Base-by-base conservation (phyloP, 1,284 basidiomycete species). In the Rhodotorula sp. region DNA sequence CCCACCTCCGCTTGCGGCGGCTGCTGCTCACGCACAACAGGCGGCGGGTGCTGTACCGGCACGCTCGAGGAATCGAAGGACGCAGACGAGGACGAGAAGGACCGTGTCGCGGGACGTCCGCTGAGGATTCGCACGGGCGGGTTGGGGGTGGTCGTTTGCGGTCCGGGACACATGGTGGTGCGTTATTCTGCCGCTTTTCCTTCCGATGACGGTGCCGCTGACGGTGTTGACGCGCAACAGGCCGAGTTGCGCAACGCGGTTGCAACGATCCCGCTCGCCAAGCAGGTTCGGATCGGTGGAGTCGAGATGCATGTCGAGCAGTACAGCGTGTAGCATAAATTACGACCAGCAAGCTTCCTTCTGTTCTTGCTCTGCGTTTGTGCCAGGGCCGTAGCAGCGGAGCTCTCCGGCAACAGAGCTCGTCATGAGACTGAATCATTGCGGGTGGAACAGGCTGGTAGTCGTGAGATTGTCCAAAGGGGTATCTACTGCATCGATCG, bases 241-340 rank as follows among this genome's bases (percentile, higher is more conserved):
- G 62, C 62, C 13, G 71, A 72, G 29, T 15, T 62, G 9, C 54
- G 67, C 17, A 66, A 68, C 44, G 62, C 62, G 5, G 61, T 72
- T 19, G 67, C 71, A 4, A 20, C 61, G 1, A 63, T 72, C 17
- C 71, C 71, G 27, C 46, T 72, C 29, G 67, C 71, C 4, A 66
- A 72, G 36, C 71, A 72, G 54, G 62, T 66, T 29, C 51, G 67
- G 46, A 47, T 72, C 13, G 71, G 71, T 5, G 71, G 71, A 0
- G 39, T 72, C 49, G 64, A 44, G 2, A 27, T 66, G 7, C 58
- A 66, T 44, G 64, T 56, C 27, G 71, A 72, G 62, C 61, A 67
- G 6, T 71, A 55, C 46, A 56, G 62, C 32, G 29, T 63, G 20
- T 55, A 32, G n/a, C 47, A 47, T 24, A 11, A 20, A 9, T 29